phyloP scores from a whole-genome alignment of 257 asterid species.

The Nicotiana attenuata region DNA sequence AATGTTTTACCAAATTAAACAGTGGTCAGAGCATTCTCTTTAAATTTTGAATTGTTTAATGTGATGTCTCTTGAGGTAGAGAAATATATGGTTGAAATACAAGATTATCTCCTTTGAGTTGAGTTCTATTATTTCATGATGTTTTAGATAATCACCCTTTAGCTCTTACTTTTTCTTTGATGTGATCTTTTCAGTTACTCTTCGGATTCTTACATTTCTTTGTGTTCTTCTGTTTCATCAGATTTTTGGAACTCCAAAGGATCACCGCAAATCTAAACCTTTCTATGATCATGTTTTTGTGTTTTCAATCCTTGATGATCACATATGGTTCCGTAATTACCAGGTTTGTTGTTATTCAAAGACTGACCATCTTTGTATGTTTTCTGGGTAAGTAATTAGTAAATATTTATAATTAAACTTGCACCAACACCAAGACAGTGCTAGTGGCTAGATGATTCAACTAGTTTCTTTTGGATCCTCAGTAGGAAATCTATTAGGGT shows the following conservation, averaged over 20 bases:
- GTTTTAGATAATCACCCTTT: background rate
- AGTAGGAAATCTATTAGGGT: background rate
- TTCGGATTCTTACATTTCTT: background rate
- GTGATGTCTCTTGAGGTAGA: background rate
- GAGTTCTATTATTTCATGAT: background rate
- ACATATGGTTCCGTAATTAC: constrained; percentile 92
- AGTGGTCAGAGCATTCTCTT: background rate
- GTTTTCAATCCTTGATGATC: constrained; percentile 84
- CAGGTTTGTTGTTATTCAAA: constrained; percentile 49
- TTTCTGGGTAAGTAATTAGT: too few relatives aligned
- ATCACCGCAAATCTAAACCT: constrained; percentile 92
- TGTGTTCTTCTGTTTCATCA: constrained; percentile 25
- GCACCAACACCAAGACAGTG: too few relatives aligned
- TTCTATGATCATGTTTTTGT: constrained; percentile 80
- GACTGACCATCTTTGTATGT: too few relatives aligned
- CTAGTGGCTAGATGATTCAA: background rate
- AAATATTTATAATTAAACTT: too few relatives aligned
- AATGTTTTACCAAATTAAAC: background rate
- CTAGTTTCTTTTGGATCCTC: background rate
- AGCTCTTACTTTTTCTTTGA: background rate
- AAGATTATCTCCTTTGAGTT: background rate
- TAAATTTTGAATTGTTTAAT: background rate
- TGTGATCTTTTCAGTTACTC: background rate
- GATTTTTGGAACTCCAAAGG: constrained; percentile 93
- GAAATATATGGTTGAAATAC: background rate